Percentiles rank a stretch among this genome's conserved stretches.
Conservation (phyloP, 2,329 filamentous ascomycete species). For the Colletotrichum gloeosporioides region DNA sequence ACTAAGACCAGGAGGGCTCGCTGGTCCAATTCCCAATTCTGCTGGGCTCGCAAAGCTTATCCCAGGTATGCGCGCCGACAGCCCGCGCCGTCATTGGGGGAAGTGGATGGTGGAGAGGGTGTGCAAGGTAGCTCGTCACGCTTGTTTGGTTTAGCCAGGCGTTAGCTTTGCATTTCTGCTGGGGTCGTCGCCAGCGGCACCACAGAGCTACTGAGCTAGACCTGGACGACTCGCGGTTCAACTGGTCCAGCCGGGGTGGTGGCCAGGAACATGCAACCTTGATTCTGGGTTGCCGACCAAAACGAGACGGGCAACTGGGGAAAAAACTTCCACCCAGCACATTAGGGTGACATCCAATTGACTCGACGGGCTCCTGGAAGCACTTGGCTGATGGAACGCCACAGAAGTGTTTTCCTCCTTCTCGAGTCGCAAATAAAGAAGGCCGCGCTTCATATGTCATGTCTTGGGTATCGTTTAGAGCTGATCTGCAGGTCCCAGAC, state of each 20-base stretch:
- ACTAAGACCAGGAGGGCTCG: neutral
- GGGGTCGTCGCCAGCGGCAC: neutral
- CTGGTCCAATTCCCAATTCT: neutral
- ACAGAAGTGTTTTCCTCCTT: neutral
- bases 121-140: neutral
- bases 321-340: neutral
- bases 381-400: neutral
- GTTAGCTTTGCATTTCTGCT: neutral
- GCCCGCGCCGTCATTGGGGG: neutral
- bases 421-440: neutral
- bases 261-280: constrained; percentile 15
- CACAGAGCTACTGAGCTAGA: neutral
- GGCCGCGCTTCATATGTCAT: neutral
- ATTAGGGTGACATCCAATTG: constrained; percentile 4
- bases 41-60: constrained; percentile 14
- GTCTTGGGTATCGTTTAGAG: neutral
- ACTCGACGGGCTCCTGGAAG: neutral
- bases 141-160: neutral
- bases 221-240: neutral
- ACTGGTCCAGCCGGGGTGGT: neutral
- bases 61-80: neutral
- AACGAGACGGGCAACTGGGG: neutral
- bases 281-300: neutral
- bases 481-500: neutral
- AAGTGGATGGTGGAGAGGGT: neutral